Base-by-base conservation (phyloP, 176 grass and related monocot species). In the Dendrocalamus sinicus region DNA sequence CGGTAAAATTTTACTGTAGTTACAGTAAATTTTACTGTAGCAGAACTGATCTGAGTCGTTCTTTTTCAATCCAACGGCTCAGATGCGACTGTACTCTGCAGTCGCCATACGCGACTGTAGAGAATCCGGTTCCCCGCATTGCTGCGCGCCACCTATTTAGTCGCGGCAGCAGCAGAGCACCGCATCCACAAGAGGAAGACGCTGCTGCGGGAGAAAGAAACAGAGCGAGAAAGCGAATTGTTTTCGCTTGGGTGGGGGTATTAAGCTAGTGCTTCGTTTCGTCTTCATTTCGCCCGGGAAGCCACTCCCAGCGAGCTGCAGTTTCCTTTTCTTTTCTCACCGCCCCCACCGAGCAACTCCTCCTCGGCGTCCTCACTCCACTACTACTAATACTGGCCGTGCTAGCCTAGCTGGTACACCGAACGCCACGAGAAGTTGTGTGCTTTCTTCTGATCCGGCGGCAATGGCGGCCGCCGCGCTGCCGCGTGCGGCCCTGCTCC, bases 271-370 rank as follows among this genome's bases (percentile, higher is more conserved):
- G 61, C 61, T 37, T 17, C 35, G 47, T n/a, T 77, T 23, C 53
- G 58, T 4, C n/a, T 51, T 43, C 83, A 8, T 68, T 53, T 57
- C 73, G 72, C 61, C 80, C 67, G 51, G 51, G 80, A 70, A 82
- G 83, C 14, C 71, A 57, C 39, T 61, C 82, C 82, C n/a, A 70
- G 51, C 47, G 22, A 22, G 66, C 72, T 19, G 30, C 55, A 1
- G 13, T 32, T 85, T 63, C 39, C 12, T 58, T 45, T 9, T 30
- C 39, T 28, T 83, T 43, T 20, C 64, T 74, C 74, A 30, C 62
- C 72, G 83, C 35, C 37, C 53, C 40, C 69, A 80, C 74, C 76
- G 7, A 84, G 78, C 88, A 51, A 68, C 87, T 79, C 66, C 79
- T 44, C 7, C 22, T 22, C 52, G 9, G 44, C 9, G 40, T 41